Evolutionary conservation across 202 grass and related monocot genomes (phyloP), one percentile per base, ranked within the genome.

Genomic region (Thinopyrum obtusiflorum): DNA sequence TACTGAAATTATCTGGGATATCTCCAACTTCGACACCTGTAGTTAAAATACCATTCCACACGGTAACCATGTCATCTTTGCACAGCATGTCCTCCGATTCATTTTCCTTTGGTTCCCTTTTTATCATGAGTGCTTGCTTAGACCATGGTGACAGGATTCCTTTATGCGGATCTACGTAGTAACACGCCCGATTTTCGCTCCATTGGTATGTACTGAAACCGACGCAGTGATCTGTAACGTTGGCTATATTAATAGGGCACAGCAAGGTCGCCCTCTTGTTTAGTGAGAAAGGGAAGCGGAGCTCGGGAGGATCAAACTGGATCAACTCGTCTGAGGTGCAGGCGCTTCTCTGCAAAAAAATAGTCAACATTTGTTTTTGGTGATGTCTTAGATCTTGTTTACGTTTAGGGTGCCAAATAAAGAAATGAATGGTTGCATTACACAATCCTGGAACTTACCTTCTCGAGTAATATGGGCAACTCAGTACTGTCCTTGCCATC

Each of bases 1-100:
- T 1, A 6, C 6, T 0, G 15, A 3, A 0, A 15, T 1, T 20
- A 7, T 1, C 7, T 20, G 6, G 17, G 4, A 53, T 0, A 53
- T 63, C 61, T 10, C 21, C 26, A 9, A 5, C 61, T 27, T 13
- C 4, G 61, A 27, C 1, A 5, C 61, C 61, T 63, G 12, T 3
- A 27, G 3, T 11, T 1, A 63, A 21, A 26, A 63, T 26, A 1
- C 0, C 61, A 26, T 4, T 63, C 61, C 61, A 27, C 61, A 63
- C n/a, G 13, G 2, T 13, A 51, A 17, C 14, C 13, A 51, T 14
- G 4, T 51, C 15, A 13, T 62, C 60, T 62, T 62, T 62, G 60
- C 60, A 62, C 9, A 12, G 60, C 60, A 62, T 62, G 23, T 62
- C 60, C 12, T 62, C 23, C 2, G 9, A 1, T 62, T 62, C 4